Conservation (phyloP, 352 stramenopile species). For the Phytophthora melonis region DNA sequence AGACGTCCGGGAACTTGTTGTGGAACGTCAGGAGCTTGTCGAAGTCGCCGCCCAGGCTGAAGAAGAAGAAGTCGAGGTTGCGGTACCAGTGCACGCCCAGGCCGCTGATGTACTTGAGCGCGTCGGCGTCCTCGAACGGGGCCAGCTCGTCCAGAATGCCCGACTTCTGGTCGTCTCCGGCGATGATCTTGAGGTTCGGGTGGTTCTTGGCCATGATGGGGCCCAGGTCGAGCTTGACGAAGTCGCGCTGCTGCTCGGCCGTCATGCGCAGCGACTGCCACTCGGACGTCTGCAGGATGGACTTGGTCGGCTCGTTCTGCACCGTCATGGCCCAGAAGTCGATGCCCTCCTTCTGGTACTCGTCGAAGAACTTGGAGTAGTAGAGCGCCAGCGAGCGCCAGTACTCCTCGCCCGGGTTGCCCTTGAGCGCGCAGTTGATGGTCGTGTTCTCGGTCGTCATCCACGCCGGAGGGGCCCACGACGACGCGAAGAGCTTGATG, state of each 20-base stretch:
- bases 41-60: constrained; percentile 55
- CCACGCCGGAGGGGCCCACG: constrained; percentile 88
- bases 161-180: constrained; percentile 87
- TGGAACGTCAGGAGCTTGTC: constrained; percentile 62
- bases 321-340: constrained; percentile 87
- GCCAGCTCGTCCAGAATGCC: constrained; percentile 50
- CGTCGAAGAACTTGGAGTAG: constrained; percentile 89
- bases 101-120: constrained; percentile 81
- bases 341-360: constrained; percentile 79
- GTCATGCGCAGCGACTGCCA: constrained; percentile 80
- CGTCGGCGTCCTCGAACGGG: constrained; percentile 54
- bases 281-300: constrained; percentile 42
- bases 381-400: constrained; percentile 86
- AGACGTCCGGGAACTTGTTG: constrained; percentile 67
- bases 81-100: constrained; percentile 91
- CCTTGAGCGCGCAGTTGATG: constrained; percentile 64
- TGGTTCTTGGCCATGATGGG: constrained; percentile 71
- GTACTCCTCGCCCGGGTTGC: constrained; percentile 67
- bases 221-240: constrained; percentile 85
- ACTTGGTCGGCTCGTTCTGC: constrained; percentile 89
- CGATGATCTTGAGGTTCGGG: constrained; percentile 86
- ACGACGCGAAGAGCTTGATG: constrained; percentile 83
- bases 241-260: constrained; percentile 60
- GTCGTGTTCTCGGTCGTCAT: constrained; percentile 83
- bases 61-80: constrained; percentile 63